Evolutionary conservation across 2,329 filamentous ascomycete species (phyloP), one percentile per base, ranked within the genome.

Genomic region (Aschersonia sp.): DNA sequence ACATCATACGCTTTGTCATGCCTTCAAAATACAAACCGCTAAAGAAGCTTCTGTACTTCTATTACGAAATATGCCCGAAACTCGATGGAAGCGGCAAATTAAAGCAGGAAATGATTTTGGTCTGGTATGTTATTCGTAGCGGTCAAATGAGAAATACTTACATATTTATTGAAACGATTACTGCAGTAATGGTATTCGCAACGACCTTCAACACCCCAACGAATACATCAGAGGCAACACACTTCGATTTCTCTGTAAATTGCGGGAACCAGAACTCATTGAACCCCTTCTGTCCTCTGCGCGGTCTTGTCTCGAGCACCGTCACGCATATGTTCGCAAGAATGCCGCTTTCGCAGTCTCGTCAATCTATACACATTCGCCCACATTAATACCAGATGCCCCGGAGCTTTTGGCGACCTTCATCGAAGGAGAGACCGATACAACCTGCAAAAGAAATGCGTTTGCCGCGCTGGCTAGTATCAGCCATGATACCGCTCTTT

Each of bases 1-100:
- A 97, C 71, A 98, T 98, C 62, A 98, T 98, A 66, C 87, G 92
- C 65, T 98, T 98, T 65, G 89, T 98, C 58, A 98, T 98, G 92
- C 92, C 92, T 11, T 95, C 88, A 53, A 96, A 94, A 72, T 87
- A 85, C 68, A 98, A 98, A 72, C 73, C 84, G 42, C 73, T 98
- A 59, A 98, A 98, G 79, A 98, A 98, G 73, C 77, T 98, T 52
- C 78, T 98, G 48, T 98, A 98, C 70, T 92, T 98, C 67, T 98
- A 98, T 73, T 96, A 97, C 65, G 92, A 98, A 70, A 92, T 97
- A 64, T 97, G 92, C 66, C 92, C 90, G 41, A 98, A 98, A 72
- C 81, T 88, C 50, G 92, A 98, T 67, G 75, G 82, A 47, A 82
- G 75, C 62, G 92, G 92, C 60, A 98, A 97, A 76, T 73, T 98